Evolutionary conservation across 495 filamentous ascomycete genomes (phyloP).

Genomic region (Hypoxylon fuscum): DNA sequence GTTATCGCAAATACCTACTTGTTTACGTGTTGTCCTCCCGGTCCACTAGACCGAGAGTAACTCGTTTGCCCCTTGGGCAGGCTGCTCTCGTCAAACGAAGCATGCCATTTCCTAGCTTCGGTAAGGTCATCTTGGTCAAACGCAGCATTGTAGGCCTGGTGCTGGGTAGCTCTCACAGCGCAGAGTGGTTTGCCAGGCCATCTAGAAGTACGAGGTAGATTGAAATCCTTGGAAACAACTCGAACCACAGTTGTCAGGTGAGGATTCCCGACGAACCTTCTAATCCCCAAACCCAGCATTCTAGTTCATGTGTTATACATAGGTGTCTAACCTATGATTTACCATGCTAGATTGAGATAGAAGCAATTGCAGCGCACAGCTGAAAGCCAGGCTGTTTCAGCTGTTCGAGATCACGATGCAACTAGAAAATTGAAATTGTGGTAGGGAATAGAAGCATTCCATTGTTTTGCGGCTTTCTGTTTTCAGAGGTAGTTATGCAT

Average conservation of each 20-base stretch:
- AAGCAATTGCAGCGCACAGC: too few relatives aligned
- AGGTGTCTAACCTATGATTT: too few relatives aligned
- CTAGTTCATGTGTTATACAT: background rate
- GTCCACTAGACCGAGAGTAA: slow-evolving; percentile 88
- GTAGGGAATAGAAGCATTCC: too few relatives aligned
- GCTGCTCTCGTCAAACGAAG: slow-evolving; percentile 65
- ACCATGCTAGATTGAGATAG: too few relatives aligned
- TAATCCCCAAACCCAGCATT: background rate
- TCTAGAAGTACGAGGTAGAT: background rate
- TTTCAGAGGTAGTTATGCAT: too few relatives aligned
- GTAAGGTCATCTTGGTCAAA: slow-evolving; percentile 67
- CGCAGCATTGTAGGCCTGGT: slow-evolving; percentile 50
- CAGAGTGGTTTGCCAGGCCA: slow-evolving; percentile 5
- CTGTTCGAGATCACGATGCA: too few relatives aligned
- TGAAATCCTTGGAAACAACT: background rate
- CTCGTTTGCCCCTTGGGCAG: slow-evolving; percentile 75
- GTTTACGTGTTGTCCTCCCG: slow-evolving; percentile 96
- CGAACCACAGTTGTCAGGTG: slow-evolving; percentile 8
- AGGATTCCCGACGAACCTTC: background rate
- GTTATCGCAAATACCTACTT: slow-evolving; percentile 66
- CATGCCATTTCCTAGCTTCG: slow-evolving; percentile 80
- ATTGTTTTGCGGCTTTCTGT: too few relatives aligned
- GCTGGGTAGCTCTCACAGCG: slow-evolving; percentile 27
- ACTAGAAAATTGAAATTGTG: too few relatives aligned
- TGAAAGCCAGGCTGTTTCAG: too few relatives aligned